Evolutionary conservation across 176 grass and related monocot genomes (phyloP), one percentile per base, ranked within the genome.

Genomic region (Bothriochloa decipiens): DNA sequence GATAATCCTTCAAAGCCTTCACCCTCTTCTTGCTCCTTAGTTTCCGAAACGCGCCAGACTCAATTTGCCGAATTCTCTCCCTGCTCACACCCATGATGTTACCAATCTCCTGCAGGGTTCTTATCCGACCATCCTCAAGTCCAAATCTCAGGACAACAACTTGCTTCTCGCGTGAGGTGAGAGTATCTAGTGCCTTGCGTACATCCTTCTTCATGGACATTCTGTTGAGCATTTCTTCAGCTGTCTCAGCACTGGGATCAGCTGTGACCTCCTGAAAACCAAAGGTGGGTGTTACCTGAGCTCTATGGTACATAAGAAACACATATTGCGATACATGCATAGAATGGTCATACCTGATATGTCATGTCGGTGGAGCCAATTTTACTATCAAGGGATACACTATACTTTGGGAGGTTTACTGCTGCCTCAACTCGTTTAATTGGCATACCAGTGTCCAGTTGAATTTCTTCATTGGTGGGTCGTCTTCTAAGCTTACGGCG

Each of bases 41-140:
- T 86, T 98, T 98, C 78, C 89, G 82, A 68, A 98, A 92, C 5
- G 91, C 91, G 2, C 80, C 81, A 8, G 87, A 89, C 52, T 95
- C 93, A 0, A 98, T 94, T 58, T 98, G 96, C 70, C 96, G 79
- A 78, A 98, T 87, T 75, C 93, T 89, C 78, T 98, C 96, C 87
- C 96, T 88, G 77, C 93, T 98, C 71, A 95, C 90, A 43, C 87
- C 80, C 88, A 98, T 85, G 22, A 87, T 72, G 65, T 92, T 92
- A 35, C 96, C 93, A 8, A 98, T 95, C 88, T 98, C 96, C 75
- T 95, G 93, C 76, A 98, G 81, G 42, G 96, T 98, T 78, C 87
- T 90, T 80, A 88, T 88, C 84, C 91, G 83, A 52, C 89, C 89
- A 77, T 93, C 89, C 6, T 91, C 86, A 1, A 95, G 84, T 37